Evolutionary conservation across 176 grass and related monocot genomes (phyloP).

Genomic region (Puccinellia tenuiflora): DNA sequence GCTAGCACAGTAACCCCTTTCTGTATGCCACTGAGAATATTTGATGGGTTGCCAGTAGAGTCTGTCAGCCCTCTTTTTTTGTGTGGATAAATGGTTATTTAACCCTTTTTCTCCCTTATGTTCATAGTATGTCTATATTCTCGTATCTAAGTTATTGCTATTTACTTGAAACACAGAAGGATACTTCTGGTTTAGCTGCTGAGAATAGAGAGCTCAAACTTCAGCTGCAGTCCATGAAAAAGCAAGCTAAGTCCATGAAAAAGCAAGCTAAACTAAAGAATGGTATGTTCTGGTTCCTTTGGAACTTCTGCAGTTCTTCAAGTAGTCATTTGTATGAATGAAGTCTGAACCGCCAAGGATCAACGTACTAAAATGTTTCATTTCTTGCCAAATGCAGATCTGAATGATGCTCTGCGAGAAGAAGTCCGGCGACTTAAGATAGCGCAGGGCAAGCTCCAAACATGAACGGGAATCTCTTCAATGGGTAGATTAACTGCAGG

Average conservation of each 20-base stretch:
- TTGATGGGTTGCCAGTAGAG: neutral
- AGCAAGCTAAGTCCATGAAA: no score
- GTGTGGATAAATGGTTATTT: neutral
- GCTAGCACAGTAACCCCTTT: neutral
- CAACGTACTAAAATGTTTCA: neutral
- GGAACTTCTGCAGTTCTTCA: neutral
- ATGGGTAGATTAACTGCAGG: no score
- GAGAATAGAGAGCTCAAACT: slow-evolving; percentile 98
- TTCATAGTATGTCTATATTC: neutral
- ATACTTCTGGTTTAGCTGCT: slow-evolving; percentile 76
- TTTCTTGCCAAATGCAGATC: slow-evolving; percentile 36
- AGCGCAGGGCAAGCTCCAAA: slow-evolving; percentile 66
- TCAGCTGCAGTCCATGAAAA: slow-evolving; percentile 86
- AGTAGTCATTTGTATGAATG: neutral
- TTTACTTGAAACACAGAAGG: slow-evolving; percentile 63
- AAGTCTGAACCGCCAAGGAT: neutral
- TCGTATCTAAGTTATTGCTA: slow-evolving; percentile 16
- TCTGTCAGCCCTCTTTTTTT: neutral
- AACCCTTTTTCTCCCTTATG: neutral
- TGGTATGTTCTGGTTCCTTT: slow-evolving; percentile 47
- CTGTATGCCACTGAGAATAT: slow-evolving; percentile 11
- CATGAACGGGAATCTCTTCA: slow-evolving; percentile 72
- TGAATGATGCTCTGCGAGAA: slow-evolving; percentile 73
- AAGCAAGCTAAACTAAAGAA: slow-evolving; percentile 93
- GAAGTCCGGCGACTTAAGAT: slow-evolving; percentile 88